Evolutionary conservation across 2,329 filamentous ascomycete species (phyloP), one percentile per base, ranked within the genome.

Genomic region (Colletotrichum sidae): DNA sequence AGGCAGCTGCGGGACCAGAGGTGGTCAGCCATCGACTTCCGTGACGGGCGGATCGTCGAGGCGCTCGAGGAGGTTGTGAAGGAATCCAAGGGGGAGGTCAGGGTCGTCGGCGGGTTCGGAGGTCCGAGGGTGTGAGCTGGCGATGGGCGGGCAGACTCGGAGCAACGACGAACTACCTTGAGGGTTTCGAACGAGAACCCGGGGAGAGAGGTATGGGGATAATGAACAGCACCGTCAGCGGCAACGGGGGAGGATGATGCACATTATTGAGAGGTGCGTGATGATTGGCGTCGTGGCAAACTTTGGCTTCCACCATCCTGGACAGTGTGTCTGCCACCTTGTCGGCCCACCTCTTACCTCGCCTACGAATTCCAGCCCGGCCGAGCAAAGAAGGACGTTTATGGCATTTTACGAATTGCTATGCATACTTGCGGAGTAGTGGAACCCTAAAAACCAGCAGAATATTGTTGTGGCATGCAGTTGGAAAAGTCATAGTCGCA

Each of bases 1-100:
- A 78, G 75, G 63, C 76, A 74, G 3, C 70, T 66, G 34, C 77
- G 86, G 55, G 86, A 88, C 74, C 82, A 86, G 78, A 77, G 81
- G 46, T 89, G 86, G 86, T 80, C 76, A 0, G 79, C 80, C 3
- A 79, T 88, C 8, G 80, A 81, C 35, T 72, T 85, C 2, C 72
- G 71, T 9, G 73, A 73, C 3, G 76, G 77, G 7, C 75, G 74
- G 60, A 63, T 87, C 38, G 75, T 79, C 15, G 73, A 80, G 69
- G 79, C 77, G 3, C 79, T 84, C 67, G 69, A 45, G 11, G 61
- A 69, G 42, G 49, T 33, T 49, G 47, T 56, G 45, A 60, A 52
- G 65, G 54, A 60, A 53, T 38, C 59, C 25, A 50, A 47, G n/a
- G 61, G 58, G 35, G 73, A 73, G 7, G 52, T 75, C 11, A 67